Base-by-base conservation (phyloP, 2,329 filamentous ascomycete species). In the Colletotrichum chlorophyti region DNA sequence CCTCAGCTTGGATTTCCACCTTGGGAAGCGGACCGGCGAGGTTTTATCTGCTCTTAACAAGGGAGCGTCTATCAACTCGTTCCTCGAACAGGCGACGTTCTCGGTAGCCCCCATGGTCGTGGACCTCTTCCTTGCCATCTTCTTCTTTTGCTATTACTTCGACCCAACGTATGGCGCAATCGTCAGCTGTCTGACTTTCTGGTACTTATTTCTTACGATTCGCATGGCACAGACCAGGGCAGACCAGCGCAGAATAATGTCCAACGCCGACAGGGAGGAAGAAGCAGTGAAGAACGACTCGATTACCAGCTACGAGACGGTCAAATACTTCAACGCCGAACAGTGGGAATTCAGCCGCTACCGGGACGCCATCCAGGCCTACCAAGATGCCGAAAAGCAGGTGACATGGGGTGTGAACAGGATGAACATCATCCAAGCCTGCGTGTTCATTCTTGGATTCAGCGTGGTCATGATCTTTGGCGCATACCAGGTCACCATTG, bases 221-320 rank as follows among this genome's bases (percentile, higher is more conserved):
- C 91, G 93, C 64, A 93, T 99, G 89, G 94, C 95, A 14, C 90
- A 94, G 61, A 97, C 93, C 79, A 85, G 95, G 66, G 91, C 93
- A 6, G 91, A 96, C 68, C 91, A 97, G 67, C 87, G 95, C 66
- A 86, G 95, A 60, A 86, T 94, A 69, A 97, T 97, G 90, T 94
- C 94, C 47, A 98, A 97, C 70, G 91, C 93, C 12, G 93, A 95
- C 65, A 85, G 95, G 63, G 93, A 97, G 75, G 93, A 97, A 75
- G 94, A 97, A 74, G 95, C 95, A 6, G 93, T 98, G 65, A 98
- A 98, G 76, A 98, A 97, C 70, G 95, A 99, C 73, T 98, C 95
- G 0, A 95, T 99, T 79, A 93, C 95, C 62, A 96, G 93, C n/a
- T 99, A 98, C 72, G 95, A 99, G 77, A 94, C 91, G 2, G 91